Evolutionary conservation across 768 basidiomycete species (phyloP), one percentile per base, ranked within the genome.

Genomic region (Tylopilus cervinicoccineus): DNA sequence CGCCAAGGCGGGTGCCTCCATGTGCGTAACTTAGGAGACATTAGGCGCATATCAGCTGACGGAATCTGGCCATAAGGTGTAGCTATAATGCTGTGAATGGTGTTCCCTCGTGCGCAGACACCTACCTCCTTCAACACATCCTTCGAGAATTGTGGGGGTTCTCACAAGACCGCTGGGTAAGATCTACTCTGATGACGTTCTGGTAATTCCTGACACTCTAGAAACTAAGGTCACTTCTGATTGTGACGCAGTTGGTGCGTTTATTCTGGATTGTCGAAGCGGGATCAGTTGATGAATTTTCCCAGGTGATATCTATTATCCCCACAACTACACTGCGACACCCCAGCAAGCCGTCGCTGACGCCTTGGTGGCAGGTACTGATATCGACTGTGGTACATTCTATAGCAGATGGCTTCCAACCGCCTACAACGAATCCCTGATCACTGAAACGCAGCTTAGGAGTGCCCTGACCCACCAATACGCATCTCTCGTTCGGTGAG

Each of bases 51-150:
- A 20, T 40, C 11, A 9, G 14, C 16, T 36, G 20, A 50, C 33
- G 8, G 20, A 38, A 8, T 19, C 13, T 13, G 19, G 5, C 4
- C 8, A 45, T 26, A 14, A 51, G 55, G 55, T 83, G 80, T 68
- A 77, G 75, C 52, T 83, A 81, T 58, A 83, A 81, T 51, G 74
- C 79, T 10, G 77, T 83, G 17, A 81, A 81, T 50, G 80, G 80
- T 3, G 61, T 81, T 26, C 80, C 80, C 5, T 69, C 76, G 1
- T 83, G 80, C 55, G 79, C 77, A 19, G 74, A 71, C 55, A 68
- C 72, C 2, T 81, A 75, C 55, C 67, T 83, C 24, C 66, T 83
- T 27, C 77, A 80, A 56, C 67, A 68, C 26, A 59, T 83, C 22
- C 58, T 80, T 20, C 69, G 80, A 16, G 78, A 78, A 45, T 63